Evolutionary conservation across 2,329 filamentous ascomycete species (phyloP).

Genomic region (Talaromyces sp.): DNA sequence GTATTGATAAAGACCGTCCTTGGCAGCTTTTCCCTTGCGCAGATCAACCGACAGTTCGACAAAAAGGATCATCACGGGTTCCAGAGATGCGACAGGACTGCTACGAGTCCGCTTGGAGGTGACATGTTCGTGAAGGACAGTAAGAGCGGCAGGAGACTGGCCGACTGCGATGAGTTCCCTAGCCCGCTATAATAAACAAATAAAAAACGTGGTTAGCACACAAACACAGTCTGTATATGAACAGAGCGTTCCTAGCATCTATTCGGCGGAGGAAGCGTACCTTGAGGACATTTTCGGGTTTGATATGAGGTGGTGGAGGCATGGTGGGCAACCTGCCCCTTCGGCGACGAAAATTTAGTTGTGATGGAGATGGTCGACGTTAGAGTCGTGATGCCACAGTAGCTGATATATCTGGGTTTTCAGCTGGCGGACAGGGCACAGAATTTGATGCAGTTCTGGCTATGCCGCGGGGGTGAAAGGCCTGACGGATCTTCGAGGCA

Average conservation of each 20-base stretch:
- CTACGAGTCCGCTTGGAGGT: constrained; percentile 97
- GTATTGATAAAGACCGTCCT: constrained; percentile 98
- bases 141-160: constrained; percentile 86
- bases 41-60: constrained; percentile 96
- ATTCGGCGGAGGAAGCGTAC: constrained; percentile 32
- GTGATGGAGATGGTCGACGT: constrained; percentile 1
- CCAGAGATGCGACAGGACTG: constrained; percentile 90
- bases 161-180: constrained; percentile 98
- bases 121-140: constrained; percentile 97
- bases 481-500: constrained; percentile 11
- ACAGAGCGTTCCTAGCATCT: not conserved
- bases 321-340: constrained; percentile 50
- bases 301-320: constrained; percentile 95
- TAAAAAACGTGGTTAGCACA: not conserved
- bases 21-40: constrained; percentile 96
- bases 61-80: constrained; percentile 97
- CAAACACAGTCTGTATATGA: not conserved
- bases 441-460: constrained; percentile 6
- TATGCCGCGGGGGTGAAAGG: constrained; percentile 12
- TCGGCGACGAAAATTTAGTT: constrained; percentile 14
- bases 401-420: not conserved
- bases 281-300: constrained; percentile 98
- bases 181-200: constrained; percentile 57
- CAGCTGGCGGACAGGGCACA: not conserved
- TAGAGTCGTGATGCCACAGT: not conserved